These are phyloP conservation scores for Corynespora cassiicola DNA, from an alignment of 2,329 filamentous ascomycete genomes.

Conservation along the genomic window DNA sequence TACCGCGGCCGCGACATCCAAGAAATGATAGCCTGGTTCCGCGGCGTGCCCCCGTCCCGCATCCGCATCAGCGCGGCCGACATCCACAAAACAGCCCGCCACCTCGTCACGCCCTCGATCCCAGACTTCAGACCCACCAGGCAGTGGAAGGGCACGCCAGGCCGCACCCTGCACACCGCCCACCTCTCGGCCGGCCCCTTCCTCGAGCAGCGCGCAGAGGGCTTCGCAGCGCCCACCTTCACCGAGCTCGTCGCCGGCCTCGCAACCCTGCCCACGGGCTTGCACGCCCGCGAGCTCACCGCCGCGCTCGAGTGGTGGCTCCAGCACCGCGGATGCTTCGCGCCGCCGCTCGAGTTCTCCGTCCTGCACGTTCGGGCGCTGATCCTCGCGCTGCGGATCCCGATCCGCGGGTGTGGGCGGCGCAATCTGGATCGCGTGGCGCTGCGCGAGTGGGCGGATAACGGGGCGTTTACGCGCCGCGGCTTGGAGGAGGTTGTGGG, in stretches of 20 bases:
- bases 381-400: slow-evolving; percentile 20
- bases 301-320: slow-evolving; percentile 29
- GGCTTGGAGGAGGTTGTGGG: slow-evolving; percentile 6
- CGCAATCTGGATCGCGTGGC: slow-evolving; percentile 26
- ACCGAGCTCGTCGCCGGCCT: slow-evolving; percentile 27
- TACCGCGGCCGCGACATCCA: slow-evolving; percentile 26
- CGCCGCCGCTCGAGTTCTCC: slow-evolving; percentile 28
- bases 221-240: slow-evolving; percentile 22
- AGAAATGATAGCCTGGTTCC: slow-evolving; percentile 28
- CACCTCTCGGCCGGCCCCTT: slow-evolving; percentile 11
- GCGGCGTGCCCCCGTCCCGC: slow-evolving; percentile 12
- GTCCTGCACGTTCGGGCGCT: slow-evolving; percentile 33
- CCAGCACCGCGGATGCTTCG: slow-evolving; percentile 17
- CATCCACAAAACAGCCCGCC: slow-evolving; percentile 22
- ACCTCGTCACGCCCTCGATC: slow-evolving; percentile 13
- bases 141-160: slow-evolving; percentile 18
- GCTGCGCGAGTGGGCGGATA: slow-evolving; percentile 25
- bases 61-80: slow-evolving; percentile 4
- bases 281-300: slow-evolving; percentile 27
- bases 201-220: slow-evolving; percentile 8
- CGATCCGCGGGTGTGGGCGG: slow-evolving; percentile 18
- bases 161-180: slow-evolving; percentile 18
- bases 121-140: slow-evolving; percentile 15
- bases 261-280: slow-evolving; percentile 20
- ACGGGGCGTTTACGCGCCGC: slow-evolving; percentile 13